Conservation (phyloP, 192 early-diverging fungal species). For the Gonapodya prolifera region DNA sequence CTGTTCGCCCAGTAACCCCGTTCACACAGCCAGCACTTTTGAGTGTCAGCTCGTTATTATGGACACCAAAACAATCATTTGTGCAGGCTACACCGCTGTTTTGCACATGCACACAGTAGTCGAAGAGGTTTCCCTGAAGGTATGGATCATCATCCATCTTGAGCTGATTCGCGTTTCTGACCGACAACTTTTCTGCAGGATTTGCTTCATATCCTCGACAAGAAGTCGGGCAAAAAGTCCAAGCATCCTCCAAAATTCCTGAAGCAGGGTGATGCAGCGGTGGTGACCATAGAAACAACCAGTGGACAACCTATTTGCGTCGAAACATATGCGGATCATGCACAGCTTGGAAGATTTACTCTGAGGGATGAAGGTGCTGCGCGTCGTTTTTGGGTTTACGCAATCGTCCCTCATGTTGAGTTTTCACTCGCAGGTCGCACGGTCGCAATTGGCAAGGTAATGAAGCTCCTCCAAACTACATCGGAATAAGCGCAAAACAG, state of each 20-base stretch:
- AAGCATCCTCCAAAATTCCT: slow-evolving; percentile 84
- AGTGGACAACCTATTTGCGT: slow-evolving; percentile 56
- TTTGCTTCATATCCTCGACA: slow-evolving; percentile 84
- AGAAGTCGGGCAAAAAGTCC: slow-evolving; percentile 79
- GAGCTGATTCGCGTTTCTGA: slow-evolving; percentile 1
- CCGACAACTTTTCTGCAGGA: slow-evolving; percentile 16
- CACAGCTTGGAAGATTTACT: slow-evolving; percentile 95
- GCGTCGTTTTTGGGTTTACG: neutral
- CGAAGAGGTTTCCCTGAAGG: slow-evolving; percentile 75
- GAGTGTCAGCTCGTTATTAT: slow-evolving; percentile 81
- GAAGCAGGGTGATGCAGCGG: slow-evolving; percentile 80
- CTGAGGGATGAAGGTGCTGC: slow-evolving; percentile 79
- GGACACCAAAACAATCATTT: slow-evolving; percentile 92
- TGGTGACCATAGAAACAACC: slow-evolving; percentile 68
- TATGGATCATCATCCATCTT: slow-evolving; percentile 15
- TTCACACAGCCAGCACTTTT: slow-evolving; percentile 66
- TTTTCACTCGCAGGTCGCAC: slow-evolving; percentile 40
- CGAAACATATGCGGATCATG: slow-evolving; percentile 73
- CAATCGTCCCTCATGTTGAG: neutral
- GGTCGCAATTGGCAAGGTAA: slow-evolving; percentile 92
- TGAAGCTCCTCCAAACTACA: slow-evolving; percentile 45
- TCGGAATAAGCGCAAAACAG: slow-evolving; percentile 3
- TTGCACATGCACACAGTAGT: slow-evolving; percentile 79
- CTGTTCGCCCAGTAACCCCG: slow-evolving; percentile 61
- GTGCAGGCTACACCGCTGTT: slow-evolving; percentile 87